A percentile compares a stretch with the other conserved stretches of the same genome.
Conservation (phyloP, 768 basidiomycete species). For the Pholiota microspora region DNA sequence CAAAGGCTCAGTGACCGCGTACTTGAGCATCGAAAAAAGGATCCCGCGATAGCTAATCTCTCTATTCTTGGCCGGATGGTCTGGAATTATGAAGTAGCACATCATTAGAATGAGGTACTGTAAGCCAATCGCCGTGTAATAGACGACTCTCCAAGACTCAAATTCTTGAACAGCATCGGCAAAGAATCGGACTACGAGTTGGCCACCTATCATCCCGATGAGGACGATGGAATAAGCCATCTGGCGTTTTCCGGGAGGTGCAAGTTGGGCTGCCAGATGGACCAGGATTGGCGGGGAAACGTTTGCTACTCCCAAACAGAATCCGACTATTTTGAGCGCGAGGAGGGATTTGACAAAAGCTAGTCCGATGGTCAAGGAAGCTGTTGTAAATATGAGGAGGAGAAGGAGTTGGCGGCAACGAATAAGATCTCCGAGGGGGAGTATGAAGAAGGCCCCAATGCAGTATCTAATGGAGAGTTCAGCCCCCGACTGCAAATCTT, state of each 20-base stretch:
- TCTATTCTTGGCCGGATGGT: constrained; percentile 74
- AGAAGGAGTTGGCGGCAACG: constrained; percentile 71
- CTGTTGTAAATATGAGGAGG: constrained; percentile 49
- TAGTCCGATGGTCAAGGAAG: constrained; percentile 66
- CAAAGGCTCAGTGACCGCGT: constrained; percentile 73
- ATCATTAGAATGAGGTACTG: constrained; percentile 56
- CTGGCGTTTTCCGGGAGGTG: constrained; percentile 67
- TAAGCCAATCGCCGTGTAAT: constrained; percentile 71
- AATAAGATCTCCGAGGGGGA: constrained; percentile 81
- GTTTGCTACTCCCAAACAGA: constrained; percentile 65
- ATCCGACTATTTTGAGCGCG: constrained; percentile 66
- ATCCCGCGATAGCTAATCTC: constrained; percentile 66
- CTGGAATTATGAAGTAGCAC: constrained; percentile 65
- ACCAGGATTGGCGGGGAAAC: constrained; percentile 78
- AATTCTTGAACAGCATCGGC: constrained; percentile 73
- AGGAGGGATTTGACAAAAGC: constrained; percentile 54
- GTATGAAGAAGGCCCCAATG: constrained; percentile 54
- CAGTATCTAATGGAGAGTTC: no score
- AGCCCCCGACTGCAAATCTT: constrained; percentile 61
- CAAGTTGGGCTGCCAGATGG: constrained; percentile 75
- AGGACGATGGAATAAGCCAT: constrained; percentile 74
- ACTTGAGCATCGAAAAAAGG: constrained; percentile 71
- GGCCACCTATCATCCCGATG: constrained; percentile 63
- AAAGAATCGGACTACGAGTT: constrained; percentile 71
- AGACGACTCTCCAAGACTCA: constrained; percentile 70